A percentile compares a stretch with the other conserved stretches of the same genome.
Conservation (phyloP, 164 flowering plant species). For the Chimonanthus praecox region DNA sequence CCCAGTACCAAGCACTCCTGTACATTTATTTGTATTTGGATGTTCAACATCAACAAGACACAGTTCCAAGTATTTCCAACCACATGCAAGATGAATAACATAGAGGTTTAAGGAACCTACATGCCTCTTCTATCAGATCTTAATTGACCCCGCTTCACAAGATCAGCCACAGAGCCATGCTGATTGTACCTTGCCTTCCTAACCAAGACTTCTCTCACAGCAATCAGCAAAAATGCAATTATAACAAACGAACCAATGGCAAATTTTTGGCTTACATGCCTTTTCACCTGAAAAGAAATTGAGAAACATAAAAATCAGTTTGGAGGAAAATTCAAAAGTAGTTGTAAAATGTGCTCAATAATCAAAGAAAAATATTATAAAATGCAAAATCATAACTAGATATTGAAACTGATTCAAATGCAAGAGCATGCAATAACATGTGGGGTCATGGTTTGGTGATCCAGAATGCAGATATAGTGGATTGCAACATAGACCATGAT, state of each 20-base stretch:
- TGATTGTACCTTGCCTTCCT: slow-evolving; percentile 40
- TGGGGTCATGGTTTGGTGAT: neutral
- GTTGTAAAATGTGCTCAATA: neutral
- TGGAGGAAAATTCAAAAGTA: neutral
- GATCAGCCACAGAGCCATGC: slow-evolving; percentile 91
- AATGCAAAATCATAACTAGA: neutral
- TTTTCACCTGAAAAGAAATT: slow-evolving; percentile 36
- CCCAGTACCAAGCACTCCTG: too few relatives aligned
- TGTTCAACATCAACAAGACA: neutral
- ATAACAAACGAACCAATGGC: slow-evolving; percentile 46
- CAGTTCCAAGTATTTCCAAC: neutral
- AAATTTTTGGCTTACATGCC: slow-evolving; percentile 23
- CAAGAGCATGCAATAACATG: neutral
- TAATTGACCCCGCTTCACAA: slow-evolving; percentile 91
- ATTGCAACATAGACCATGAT: too few relatives aligned
- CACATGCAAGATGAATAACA: neutral
- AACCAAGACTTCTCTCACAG: slow-evolving; percentile 35
- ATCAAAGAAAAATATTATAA: neutral
- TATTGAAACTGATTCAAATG: neutral
- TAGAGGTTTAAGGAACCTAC: slow-evolving; percentile 48
- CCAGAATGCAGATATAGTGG: neutral
- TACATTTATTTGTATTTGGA: too few relatives aligned
- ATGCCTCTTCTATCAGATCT: slow-evolving; percentile 99
- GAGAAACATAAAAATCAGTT: neutral
- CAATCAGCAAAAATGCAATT: slow-evolving; percentile 37